Percentiles rank a stretch among this genome's conserved stretches.
Conservation (phyloP, 805 yeast species). For the Spencermartinsiella europaea region DNA sequence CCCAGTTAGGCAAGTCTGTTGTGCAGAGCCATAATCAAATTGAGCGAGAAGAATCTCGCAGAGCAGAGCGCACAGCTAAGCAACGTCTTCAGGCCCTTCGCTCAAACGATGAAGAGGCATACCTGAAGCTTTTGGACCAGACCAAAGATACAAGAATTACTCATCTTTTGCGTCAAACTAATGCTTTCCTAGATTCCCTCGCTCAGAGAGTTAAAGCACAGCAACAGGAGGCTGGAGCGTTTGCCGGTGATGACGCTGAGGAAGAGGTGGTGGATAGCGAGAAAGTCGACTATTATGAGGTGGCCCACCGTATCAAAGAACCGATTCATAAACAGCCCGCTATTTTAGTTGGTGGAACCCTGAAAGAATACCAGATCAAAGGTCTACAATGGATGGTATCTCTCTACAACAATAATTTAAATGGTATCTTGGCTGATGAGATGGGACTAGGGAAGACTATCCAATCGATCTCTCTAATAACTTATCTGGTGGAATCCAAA, state of each 20-base stretch:
- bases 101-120: constrained; percentile 96
- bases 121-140: constrained; percentile 88
- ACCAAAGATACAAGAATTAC: constrained; percentile 98
- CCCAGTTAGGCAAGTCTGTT: constrained; percentile 29
- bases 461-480: constrained; percentile 82
- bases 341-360: constrained; percentile 80
- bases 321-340: constrained; percentile 74
- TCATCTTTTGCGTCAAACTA: constrained; percentile 86
- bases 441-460: constrained; percentile 98
- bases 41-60: constrained; percentile 84
- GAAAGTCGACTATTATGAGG: constrained; percentile 78
- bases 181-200: constrained; percentile 81
- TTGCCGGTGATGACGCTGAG: constrained; percentile 5
- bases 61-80: constrained; percentile 89
- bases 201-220: constrained; percentile 88
- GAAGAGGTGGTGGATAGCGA: constrained; percentile 39
- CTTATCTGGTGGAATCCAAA: constrained; percentile 76
- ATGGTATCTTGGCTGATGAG: constrained; percentile 96
- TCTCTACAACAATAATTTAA: constrained; percentile 82
- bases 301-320: constrained; percentile 86
- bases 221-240: constrained; percentile 54
- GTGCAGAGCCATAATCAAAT: constrained; percentile 61
- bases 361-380: constrained; percentile 89
- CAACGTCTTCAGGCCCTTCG: constrained; percentile 96
- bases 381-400: constrained; percentile 99